These are phyloP conservation scores for Solanum arcanum DNA, from an alignment of 257 asterid species.

Conservation along the genomic window DNA sequence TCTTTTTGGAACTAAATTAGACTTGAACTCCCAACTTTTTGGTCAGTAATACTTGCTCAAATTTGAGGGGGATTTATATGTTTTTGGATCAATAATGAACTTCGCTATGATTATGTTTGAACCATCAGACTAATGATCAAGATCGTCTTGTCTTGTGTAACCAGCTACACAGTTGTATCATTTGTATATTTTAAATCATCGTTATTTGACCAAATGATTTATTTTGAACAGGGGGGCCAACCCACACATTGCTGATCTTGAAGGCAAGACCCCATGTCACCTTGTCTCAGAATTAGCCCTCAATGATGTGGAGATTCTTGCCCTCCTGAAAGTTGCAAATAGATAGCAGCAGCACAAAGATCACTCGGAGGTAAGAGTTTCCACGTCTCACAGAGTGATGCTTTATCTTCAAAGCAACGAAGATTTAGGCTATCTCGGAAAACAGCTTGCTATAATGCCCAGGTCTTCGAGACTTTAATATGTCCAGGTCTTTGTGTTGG, in stretches of 20 bases:
- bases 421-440: background rate
- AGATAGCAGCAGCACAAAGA: slow-evolving; percentile 27
- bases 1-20: background rate
- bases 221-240: slow-evolving; percentile 65
- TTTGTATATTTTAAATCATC: background rate
- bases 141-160: background rate
- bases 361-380: background rate
- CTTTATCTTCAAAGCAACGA: background rate
- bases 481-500: background rate
- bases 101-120: background rate
- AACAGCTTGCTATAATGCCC: background rate
- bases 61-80: background rate
- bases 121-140: background rate
- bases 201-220: background rate
- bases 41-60: background rate
- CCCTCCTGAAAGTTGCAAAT: slow-evolving; percentile 46
- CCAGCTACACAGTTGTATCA: background rate
- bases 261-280: slow-evolving; percentile 58
- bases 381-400: background rate
- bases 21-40: background rate
- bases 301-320: slow-evolving; percentile 57
- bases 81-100: background rate
- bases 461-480: background rate
- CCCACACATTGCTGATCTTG: slow-evolving; percentile 54
- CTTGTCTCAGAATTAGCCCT: slow-evolving; percentile 43